These are phyloP conservation scores for Lasiodiplodia hormozganensis DNA, from an alignment of 2,329 filamentous ascomycete genomes.

Conservation along the genomic window DNA sequence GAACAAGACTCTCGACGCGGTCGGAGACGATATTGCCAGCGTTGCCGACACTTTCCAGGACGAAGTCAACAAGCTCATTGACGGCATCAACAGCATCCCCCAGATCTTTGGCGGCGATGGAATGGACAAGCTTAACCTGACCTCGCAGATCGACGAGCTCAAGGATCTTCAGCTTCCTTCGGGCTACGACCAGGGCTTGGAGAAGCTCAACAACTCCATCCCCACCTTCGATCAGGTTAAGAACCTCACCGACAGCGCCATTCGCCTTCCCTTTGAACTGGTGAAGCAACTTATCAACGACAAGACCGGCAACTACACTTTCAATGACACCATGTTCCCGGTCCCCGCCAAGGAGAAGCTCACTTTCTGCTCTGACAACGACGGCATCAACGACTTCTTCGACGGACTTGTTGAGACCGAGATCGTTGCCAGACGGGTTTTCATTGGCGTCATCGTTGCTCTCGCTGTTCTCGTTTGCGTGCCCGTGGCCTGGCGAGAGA, in stretches of 20 bases:
- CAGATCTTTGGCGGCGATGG: constrained; percentile 50
- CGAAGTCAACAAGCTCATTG: constrained; percentile 51
- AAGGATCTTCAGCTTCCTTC: constrained; percentile 73
- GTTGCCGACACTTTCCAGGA: constrained; percentile 63
- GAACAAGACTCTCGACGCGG: constrained; percentile 64
- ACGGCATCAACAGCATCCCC: constrained; percentile 49
- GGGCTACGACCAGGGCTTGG: constrained; percentile 71
- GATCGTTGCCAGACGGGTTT: constrained; percentile 73
- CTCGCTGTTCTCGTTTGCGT: constrained; percentile 75
- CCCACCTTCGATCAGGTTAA: constrained; percentile 85
- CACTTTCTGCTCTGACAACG: constrained; percentile 87
- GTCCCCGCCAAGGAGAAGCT: constrained; percentile 82
- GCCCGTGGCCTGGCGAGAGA: constrained; percentile 82
- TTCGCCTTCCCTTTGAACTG: constrained; percentile 80
- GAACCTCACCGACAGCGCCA: constrained; percentile 77
- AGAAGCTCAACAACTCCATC: constrained; percentile 77
- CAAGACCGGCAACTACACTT: constrained; percentile 74
- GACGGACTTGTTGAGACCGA: constrained; percentile 70
- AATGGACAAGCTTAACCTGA: constrained; percentile 69
- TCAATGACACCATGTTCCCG: constrained; percentile 80
- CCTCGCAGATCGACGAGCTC: constrained; percentile 68
- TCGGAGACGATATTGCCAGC: constrained; percentile 61
- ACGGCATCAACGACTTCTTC: constrained; percentile 85
- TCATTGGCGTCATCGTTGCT: constrained; percentile 75
- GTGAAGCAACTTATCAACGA: constrained; percentile 77